Conservation (phyloP, 495 filamentous ascomycete species). For the Aspergillus panamensis region DNA sequence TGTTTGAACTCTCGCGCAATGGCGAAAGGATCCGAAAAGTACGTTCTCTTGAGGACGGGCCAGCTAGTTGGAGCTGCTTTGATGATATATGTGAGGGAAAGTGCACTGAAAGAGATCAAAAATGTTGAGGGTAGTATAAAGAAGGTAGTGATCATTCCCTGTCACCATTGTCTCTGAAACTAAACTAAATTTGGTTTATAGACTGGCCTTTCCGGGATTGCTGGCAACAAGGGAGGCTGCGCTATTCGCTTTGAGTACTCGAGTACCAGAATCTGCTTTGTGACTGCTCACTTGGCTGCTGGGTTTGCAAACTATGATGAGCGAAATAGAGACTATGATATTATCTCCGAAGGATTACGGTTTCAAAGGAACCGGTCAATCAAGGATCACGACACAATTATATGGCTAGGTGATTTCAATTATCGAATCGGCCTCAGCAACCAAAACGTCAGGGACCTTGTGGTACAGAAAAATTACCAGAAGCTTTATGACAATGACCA, state of each 20-base stretch:
- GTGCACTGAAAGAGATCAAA: slow-evolving; percentile 74
- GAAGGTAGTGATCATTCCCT: slow-evolving; percentile 51
- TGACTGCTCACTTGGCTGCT: slow-evolving; percentile 94
- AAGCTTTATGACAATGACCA: slow-evolving; percentile 91
- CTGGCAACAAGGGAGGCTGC: slow-evolving; percentile 96
- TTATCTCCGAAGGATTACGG: slow-evolving; percentile 79
- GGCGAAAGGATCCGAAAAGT: slow-evolving; percentile 62
- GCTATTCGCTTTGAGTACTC: slow-evolving; percentile 94
- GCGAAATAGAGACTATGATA: slow-evolving; percentile 86
- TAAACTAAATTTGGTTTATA: slow-evolving; percentile 27
- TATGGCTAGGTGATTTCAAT: slow-evolving; percentile 99
- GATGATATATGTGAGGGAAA: slow-evolving; percentile 82
- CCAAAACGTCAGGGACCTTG: slow-evolving; percentile 71
- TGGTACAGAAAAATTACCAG: slow-evolving; percentile 66
- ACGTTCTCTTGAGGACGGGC: slow-evolving; percentile 84
- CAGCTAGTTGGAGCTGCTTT: slow-evolving; percentile 93
- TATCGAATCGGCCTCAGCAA: slow-evolving; percentile 88
- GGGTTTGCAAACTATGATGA: slow-evolving; percentile 98
- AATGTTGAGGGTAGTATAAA: slow-evolving; percentile 95
- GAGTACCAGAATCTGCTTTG: slow-evolving; percentile 90
- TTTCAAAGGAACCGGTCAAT: slow-evolving; percentile 90
- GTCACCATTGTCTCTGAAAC: not conserved
- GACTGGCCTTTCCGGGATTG: slow-evolving; percentile 95
- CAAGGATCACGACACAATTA: slow-evolving; percentile 87
- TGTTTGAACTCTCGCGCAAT: slow-evolving; percentile 71